Base-by-base conservation (phyloP, 1,284 basidiomycete genomes). In the Leccinum pallidistipes region DNA sequence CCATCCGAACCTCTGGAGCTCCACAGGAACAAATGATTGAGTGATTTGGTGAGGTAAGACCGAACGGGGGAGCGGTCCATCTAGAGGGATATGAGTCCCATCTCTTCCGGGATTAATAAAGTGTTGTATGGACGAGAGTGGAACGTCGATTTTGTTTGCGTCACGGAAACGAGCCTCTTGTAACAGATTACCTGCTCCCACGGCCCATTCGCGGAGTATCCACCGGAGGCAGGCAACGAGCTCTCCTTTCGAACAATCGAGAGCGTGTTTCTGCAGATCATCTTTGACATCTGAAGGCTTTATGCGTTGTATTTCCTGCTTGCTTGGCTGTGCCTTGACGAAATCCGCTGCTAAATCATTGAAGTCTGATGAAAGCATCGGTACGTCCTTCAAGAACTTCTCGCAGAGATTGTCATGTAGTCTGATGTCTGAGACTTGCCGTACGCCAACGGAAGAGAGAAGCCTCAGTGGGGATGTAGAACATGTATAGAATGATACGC, bases 141-240 rank as follows among this genome's bases (percentile, higher is more conserved):
- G 79, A 3, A 76, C 70, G 0, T 81, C 72, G 6, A 7, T 50
- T 16, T 69, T 70, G n/a, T 76, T 76, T 14, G 75, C 66, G 40
- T 77, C 79, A 1, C 3, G 14, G 4, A 93, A 71, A 1, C 87
- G 84, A 5, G 87, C 86, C 12, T 21, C 62, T 58, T 87, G 80
- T 4, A 94, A 74, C 4, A 94, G 80, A 62, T 88, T 79, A 0
- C 32, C 16, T n/a, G n/a, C 55, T 6, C 8, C 73, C 1, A 81
- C 24, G 40, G 81, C 80, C 91, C 73, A n/a, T 76, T 24, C 45
- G 9, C 11, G 49, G 14, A 7, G 11, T 62, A 90, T 83, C 96
- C 96, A 98, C 58, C 85, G 84, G 67, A 98, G 78, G 73, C 91
- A 95, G 1, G 86, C 86, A 21, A 88, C 76, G 79, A 92, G 88